phyloP scores from a whole-genome alignment of 768 basidiomycete genomes.

The Rhizopogon rudus region DNA sequence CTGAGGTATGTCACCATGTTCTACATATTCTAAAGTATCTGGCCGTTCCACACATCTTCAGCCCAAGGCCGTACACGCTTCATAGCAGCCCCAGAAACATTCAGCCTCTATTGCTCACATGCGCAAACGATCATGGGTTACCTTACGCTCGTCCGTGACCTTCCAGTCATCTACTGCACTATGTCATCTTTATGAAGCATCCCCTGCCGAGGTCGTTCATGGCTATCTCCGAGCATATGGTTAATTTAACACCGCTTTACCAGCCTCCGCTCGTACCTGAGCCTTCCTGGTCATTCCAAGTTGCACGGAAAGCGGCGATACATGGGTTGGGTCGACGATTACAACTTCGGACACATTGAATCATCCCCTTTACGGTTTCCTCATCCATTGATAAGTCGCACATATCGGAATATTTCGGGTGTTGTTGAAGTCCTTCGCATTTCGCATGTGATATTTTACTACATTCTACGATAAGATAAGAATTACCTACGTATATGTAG shows the following conservation, averaged over 20 bases:
- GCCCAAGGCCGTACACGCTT: not conserved
- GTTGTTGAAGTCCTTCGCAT: no score
- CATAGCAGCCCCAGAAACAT: not conserved
- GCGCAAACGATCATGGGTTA: slow-evolving; percentile 9
- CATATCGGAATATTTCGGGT: no score
- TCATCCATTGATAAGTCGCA: slow-evolving; percentile 39
- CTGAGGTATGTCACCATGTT: not conserved
- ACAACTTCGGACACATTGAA: slow-evolving; percentile 23
- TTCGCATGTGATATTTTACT: no score
- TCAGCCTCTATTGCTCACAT: not conserved
- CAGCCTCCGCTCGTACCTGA: slow-evolving; percentile 24
- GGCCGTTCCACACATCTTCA: no score
- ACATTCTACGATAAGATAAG: no score
- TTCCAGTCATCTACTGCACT: slow-evolving; percentile 20
- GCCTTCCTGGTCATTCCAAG: slow-evolving; percentile 10
- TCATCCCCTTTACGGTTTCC: slow-evolving; percentile 19
- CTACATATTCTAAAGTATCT: no score
- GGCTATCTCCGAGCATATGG: slow-evolving; percentile 26
- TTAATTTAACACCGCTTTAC: slow-evolving; percentile 34
- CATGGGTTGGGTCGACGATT: slow-evolving; percentile 1
- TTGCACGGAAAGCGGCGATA: slow-evolving; percentile 1
- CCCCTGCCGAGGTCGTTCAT: slow-evolving; percentile 16
- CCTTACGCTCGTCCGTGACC: slow-evolving; percentile 15
- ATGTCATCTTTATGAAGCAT: slow-evolving; percentile 15
- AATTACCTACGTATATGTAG: no score